These are phyloP conservation scores for Hyphopichia fennica DNA, from an alignment of 1,139 yeast genomes.

Conservation along the genomic window DNA sequence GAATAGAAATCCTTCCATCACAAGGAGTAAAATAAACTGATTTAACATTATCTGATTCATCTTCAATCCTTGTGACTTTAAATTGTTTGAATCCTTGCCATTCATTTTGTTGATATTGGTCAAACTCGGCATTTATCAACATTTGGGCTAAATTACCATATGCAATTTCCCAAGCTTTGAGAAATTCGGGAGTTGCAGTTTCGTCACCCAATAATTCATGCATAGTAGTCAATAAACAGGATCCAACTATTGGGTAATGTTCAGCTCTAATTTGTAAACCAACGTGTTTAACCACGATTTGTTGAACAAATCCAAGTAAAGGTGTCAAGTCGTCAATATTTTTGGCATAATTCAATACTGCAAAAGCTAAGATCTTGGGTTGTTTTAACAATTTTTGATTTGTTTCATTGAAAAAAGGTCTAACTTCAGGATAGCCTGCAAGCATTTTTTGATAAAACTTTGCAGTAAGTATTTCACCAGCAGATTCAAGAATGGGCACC, in stretches of 20 bases:
- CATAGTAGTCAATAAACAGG: slow-evolving; percentile 53
- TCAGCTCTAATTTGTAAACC: slow-evolving; percentile 62
- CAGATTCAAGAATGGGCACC: slow-evolving; percentile 56
- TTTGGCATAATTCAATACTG: slow-evolving; percentile 62
- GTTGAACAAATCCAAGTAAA: slow-evolving; percentile 53
- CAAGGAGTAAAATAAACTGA: slow-evolving; percentile 53
- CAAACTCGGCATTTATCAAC: slow-evolving; percentile 56
- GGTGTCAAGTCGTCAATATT: slow-evolving; percentile 61
- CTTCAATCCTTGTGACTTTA: slow-evolving; percentile 38
- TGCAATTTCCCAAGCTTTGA: slow-evolving; percentile 68
- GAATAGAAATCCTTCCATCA: slow-evolving; percentile 39
- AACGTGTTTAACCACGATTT: slow-evolving; percentile 65
- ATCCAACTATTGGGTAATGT: slow-evolving; percentile 67
- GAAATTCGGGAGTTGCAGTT: slow-evolving; percentile 55
- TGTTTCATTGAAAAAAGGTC: slow-evolving; percentile 58
- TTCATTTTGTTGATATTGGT: slow-evolving; percentile 41
- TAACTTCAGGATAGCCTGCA: slow-evolving; percentile 50
- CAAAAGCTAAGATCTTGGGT: slow-evolving; percentile 64
- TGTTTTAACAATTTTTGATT: slow-evolving; percentile 59
- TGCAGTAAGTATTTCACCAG: slow-evolving; percentile 57
- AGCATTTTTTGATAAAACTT: slow-evolving; percentile 60
- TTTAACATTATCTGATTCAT: slow-evolving; percentile 50
- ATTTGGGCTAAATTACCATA: slow-evolving; percentile 64
- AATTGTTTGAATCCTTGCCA: slow-evolving; percentile 63
- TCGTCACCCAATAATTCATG: slow-evolving; percentile 54